These are phyloP conservation scores for Brachypodium distachyon DNA, from an alignment of 202 grass and related monocot genomes.

Conservation along the genomic window DNA sequence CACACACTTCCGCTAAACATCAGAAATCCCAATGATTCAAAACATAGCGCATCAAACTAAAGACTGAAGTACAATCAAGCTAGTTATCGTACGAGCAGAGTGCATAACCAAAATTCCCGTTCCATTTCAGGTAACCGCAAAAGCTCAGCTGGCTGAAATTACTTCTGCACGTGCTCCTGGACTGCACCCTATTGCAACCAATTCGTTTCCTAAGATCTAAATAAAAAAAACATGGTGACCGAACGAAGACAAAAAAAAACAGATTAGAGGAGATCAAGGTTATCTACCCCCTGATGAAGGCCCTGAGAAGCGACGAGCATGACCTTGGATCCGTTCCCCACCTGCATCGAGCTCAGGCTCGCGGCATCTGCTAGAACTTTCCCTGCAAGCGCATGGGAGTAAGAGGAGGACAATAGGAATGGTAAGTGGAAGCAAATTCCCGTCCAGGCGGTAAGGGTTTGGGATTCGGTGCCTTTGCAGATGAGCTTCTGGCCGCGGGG, in stretches of 20 bases:
- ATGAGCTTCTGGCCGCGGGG: constrained; percentile 91
- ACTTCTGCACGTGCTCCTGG: neutral
- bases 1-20: neutral
- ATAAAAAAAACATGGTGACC: neutral
- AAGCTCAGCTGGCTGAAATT: neutral
- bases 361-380: constrained; percentile 57
- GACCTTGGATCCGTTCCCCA: constrained; percentile 66
- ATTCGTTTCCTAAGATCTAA: neutral
- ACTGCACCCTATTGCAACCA: neutral
- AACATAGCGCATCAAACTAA: neutral
- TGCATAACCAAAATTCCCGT: neutral
- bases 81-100: neutral
- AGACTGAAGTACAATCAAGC: neutral
- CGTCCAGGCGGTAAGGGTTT: neutral
- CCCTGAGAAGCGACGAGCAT: constrained; percentile 88
- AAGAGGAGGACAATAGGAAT: neutral
- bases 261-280: neutral
- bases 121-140: neutral
- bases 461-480: constrained; percentile 59
- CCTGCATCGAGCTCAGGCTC: constrained; percentile 48
- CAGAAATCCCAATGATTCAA: neutral
- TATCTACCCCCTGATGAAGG: constrained; percentile 87
- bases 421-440: neutral
- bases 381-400: constrained; percentile 29
- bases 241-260: neutral